A percentile compares a stretch with the other conserved stretches of the same genome.
These are phyloP conservation scores for Pythium phragmiticola DNA, from an alignment of 352 stramenopile genomes.

Conservation along the genomic window DNA sequence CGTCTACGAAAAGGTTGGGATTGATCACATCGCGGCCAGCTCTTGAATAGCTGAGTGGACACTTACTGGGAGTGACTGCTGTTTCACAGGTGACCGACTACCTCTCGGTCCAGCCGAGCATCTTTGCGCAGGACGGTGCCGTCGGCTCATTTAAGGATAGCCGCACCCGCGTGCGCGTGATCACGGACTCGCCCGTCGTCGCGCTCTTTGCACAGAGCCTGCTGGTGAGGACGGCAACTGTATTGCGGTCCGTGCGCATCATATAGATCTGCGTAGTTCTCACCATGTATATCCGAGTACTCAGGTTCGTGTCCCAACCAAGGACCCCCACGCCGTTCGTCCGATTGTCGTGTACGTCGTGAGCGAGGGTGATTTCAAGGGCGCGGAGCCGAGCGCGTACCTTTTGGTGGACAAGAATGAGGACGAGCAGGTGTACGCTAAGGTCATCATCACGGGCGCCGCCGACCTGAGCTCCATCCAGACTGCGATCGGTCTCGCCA, in stretches of 20 bases:
- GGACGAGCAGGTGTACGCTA: conserved; percentile 56
- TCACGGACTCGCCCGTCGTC: conserved; percentile 73
- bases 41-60: neutral
- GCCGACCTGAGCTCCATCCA: conserved; percentile 54
- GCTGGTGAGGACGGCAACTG: conserved; percentile 36
- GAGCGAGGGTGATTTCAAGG: conserved; percentile 59
- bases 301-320: conserved; percentile 54
- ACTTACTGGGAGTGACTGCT: neutral
- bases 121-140: conserved; percentile 77
- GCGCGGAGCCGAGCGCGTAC: conserved; percentile 51
- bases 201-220: conserved; percentile 72
- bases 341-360: conserved; percentile 80
- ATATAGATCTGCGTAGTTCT: neutral
- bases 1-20: conserved; percentile 50
- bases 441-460: conserved; percentile 66
- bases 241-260: too few species aligned
- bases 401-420: conserved; percentile 70
- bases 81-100: conserved; percentile 53
- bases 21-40: neutral
- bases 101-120: conserved; percentile 48
- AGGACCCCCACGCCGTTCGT: conserved; percentile 63
- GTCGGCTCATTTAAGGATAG: conserved; percentile 78
- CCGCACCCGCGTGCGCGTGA: conserved; percentile 72
- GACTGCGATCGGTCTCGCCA: conserved; percentile 57
- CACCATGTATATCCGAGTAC: neutral